Evolutionary conservation across 257 asterid species (phyloP).

Genomic region (Anisodus acutangulus): DNA sequence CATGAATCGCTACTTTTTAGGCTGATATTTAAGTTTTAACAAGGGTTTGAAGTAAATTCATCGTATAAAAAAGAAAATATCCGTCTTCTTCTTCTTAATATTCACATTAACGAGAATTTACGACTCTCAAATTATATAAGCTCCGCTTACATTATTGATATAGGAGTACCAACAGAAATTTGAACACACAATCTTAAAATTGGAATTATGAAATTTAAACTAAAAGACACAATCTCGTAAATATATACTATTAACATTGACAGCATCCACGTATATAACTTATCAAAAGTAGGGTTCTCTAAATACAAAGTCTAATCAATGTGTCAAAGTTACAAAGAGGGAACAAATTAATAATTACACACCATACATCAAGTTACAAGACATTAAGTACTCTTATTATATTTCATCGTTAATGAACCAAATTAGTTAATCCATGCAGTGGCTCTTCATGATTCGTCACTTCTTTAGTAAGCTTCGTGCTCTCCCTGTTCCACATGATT

Average conservation of each 20-base stretch:
- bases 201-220: too few relatives aligned
- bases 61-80: too few relatives aligned
- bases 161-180: not conserved
- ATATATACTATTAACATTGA: not conserved
- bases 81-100: too few relatives aligned
- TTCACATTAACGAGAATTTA: not conserved
- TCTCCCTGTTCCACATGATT: not conserved
- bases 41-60: too few relatives aligned
- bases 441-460: not conserved
- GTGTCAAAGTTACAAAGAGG: too few relatives aligned
- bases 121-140: not conserved
- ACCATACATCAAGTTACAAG: not conserved
- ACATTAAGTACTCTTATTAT: not conserved
- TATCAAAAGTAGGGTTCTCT: not conserved
- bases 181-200: too few relatives aligned
- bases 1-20: too few relatives aligned
- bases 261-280: not conserved
- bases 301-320: not conserved
- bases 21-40: too few relatives aligned
- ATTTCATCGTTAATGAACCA: not conserved
- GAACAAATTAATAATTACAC: not conserved
- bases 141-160: not conserved
- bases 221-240: too few relatives aligned
- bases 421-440: not conserved
- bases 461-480: constrained; percentile 14